phyloP scores from a whole-genome alignment of 345 rosid species.

The Bruguiera gymnorhiza region DNA sequence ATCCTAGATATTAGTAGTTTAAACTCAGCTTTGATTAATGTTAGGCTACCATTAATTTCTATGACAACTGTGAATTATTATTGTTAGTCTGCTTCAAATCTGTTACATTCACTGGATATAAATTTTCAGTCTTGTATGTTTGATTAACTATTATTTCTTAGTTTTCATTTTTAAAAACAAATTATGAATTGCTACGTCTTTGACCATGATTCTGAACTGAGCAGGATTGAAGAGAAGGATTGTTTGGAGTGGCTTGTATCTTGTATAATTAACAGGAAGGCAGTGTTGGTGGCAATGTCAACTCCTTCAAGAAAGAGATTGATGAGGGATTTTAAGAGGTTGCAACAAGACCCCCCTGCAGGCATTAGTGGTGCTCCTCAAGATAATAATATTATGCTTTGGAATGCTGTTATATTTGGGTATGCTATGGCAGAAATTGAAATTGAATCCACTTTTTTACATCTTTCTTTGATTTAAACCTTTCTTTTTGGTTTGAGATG shows the following conservation, averaged over 20 bases:
- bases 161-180: background rate
- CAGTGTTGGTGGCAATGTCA: slow-evolving; percentile 16
- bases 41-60: too few relatives aligned
- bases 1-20: too few relatives aligned
- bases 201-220: background rate
- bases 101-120: too few relatives aligned
- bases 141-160: background rate
- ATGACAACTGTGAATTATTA: too few relatives aligned
- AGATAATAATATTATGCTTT: slow-evolving; percentile 34
- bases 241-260: background rate
- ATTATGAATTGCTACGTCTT: background rate
- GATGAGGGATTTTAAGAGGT: slow-evolving; percentile 40
- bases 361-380: slow-evolving; percentile 39
- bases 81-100: too few relatives aligned
- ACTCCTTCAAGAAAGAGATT: slow-evolving; percentile 36
- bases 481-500: slow-evolving; percentile 5
- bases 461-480: background rate
- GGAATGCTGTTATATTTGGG: slow-evolving; percentile 41
- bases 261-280: background rate
- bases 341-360: slow-evolving; percentile 38
- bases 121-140: too few relatives aligned
- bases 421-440: background rate
- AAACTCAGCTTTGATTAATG: too few relatives aligned
- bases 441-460: background rate
- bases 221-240: background rate